Evolutionary conservation across 352 stramenopile species (phyloP).

Genomic region (Pythium dissotocum): DNA sequence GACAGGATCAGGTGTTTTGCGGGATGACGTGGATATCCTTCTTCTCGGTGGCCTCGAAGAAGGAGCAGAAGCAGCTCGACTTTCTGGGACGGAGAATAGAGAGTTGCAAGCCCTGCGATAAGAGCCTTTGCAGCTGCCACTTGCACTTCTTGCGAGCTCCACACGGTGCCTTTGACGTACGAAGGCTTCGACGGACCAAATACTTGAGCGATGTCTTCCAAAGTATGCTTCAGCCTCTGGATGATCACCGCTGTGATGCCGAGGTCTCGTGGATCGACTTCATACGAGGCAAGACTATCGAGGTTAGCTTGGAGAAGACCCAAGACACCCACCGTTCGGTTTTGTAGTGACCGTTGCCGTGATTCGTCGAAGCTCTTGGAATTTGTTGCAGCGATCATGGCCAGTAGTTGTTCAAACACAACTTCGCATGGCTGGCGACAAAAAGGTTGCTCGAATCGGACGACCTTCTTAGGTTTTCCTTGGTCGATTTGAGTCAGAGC

Average conservation of each 20-base stretch:
- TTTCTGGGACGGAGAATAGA: constrained; percentile 74
- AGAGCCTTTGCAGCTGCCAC: constrained; percentile 63
- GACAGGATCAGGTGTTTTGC: constrained; percentile 56
- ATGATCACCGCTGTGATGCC: constrained; percentile 40
- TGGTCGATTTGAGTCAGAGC: constrained; percentile 24
- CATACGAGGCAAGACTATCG: constrained; percentile 56
- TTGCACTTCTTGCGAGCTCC: constrained; percentile 35
- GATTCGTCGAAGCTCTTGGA: not conserved
- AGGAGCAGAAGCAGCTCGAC: constrained; percentile 66
- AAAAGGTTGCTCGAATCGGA: constrained; percentile 79
- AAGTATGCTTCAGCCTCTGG: constrained; percentile 36
- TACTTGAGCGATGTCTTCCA: constrained; percentile 49
- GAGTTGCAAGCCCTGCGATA: constrained; percentile 54
- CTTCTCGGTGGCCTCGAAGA: constrained; percentile 42
- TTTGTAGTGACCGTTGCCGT: not conserved
- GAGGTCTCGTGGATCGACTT: constrained; percentile 45
- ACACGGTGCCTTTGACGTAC: not conserved
- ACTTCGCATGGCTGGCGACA: constrained; percentile 62
- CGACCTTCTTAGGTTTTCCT: not conserved
- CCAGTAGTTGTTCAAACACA: constrained; percentile 51
- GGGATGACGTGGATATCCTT: constrained; percentile 33
- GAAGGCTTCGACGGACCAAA: not conserved
- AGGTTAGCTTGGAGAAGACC: constrained; percentile 70
- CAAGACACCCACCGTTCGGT: constrained; percentile 23
- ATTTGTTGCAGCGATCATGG: constrained; percentile 34